Base-by-base conservation (phyloP, 495 filamentous ascomycete species). In the Xylaria palmicola region DNA sequence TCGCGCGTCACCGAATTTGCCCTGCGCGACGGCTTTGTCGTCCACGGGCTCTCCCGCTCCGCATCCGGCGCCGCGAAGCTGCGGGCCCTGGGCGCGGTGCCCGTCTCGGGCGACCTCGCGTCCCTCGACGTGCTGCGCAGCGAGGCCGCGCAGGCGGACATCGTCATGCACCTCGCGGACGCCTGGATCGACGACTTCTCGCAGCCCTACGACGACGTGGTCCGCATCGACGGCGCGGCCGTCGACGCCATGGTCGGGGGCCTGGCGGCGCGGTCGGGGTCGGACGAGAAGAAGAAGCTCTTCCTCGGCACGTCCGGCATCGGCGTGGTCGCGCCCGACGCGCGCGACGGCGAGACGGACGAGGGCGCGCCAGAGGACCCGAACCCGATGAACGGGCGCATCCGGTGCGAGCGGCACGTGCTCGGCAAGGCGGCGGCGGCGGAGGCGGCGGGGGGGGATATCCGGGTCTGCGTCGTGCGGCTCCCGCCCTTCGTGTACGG, bases 401-500 rank as follows among this genome's bases (percentile, higher is more conserved):
- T 60, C 4, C 40, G 41, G 6, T 47, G 66, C 17, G 72, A 74
- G 55, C 32, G 47, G 41, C 36, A 76, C 43, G 66, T 63, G 19
- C 62, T 72, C 2, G 29, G 22, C n/a, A 65, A 67, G 4, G 58
- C 61, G 13, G 52, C 37, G n/a, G n/a, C 52, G 32, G 36, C 52
- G 29, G 36, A 39, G 52, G 6, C 20, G 12, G 52, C 4, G 45
- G 19, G 63, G 19, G 62, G 66, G 32, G 75, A 75, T 3, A 53
- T 81, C 26, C 40, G 59, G 6, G 72, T 75, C 1, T 65, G 40
- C n/a, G 55, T 60, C 7, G 67, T 81, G 7, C 67, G 78, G 1
- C 68, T 80, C 0, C 67, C 78, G 1, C 74, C 75, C 0, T 79
- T 60, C 36, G 76, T 79, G 1, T 78, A 81, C 56, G 78, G 75